Evolutionary conservation across 805 yeast species (phyloP).

Genomic region (Saturnispora quitensis): DNA sequence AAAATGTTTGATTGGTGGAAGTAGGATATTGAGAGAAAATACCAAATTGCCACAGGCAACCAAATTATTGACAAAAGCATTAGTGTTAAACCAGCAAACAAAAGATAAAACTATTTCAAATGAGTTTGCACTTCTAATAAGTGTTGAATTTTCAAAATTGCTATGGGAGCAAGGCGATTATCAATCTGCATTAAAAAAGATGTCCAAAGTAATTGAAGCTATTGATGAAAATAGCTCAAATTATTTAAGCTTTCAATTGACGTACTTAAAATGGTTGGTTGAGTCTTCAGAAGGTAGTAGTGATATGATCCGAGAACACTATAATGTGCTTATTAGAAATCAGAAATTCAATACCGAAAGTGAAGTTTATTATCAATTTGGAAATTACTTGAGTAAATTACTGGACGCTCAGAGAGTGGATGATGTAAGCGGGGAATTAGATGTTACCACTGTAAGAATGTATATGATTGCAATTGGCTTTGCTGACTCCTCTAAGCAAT

Average conservation of each 20-base stretch:
- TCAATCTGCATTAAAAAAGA: constrained; percentile 66
- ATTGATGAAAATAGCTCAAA: constrained; percentile 17
- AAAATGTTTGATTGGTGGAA: constrained; percentile 47
- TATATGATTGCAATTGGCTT: constrained; percentile 51
- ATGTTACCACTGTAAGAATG: constrained; percentile 43
- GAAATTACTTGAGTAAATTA: constrained; percentile 68
- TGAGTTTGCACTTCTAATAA: constrained; percentile 30
- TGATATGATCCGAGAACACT: constrained; percentile 60
- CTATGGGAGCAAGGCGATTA: constrained; percentile 88
- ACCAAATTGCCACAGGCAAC: constrained; percentile 67
- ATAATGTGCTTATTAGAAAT: constrained; percentile 41
- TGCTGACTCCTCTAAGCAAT: constrained; percentile 36
- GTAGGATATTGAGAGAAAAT: constrained; percentile 58
- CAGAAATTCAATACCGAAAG: constrained; percentile 43
- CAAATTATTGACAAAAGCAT: constrained; percentile 53
- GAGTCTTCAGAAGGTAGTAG: constrained; percentile 76
- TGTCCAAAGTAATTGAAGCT: constrained; percentile 33
- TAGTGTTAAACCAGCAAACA: constrained; percentile 30
- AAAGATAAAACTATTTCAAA: constrained; percentile 7
- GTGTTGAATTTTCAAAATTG: constrained; percentile 69
- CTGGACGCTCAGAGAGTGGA: constrained; percentile 48
- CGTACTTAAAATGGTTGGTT: constrained; percentile 85
- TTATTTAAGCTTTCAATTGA: constrained; percentile 44
- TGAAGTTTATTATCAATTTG: constrained; percentile 71
- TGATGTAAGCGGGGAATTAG: constrained; percentile 40